Evolutionary conservation across 345 rosid species (phyloP).

Genomic region (Orychophragmus violaceus): DNA sequence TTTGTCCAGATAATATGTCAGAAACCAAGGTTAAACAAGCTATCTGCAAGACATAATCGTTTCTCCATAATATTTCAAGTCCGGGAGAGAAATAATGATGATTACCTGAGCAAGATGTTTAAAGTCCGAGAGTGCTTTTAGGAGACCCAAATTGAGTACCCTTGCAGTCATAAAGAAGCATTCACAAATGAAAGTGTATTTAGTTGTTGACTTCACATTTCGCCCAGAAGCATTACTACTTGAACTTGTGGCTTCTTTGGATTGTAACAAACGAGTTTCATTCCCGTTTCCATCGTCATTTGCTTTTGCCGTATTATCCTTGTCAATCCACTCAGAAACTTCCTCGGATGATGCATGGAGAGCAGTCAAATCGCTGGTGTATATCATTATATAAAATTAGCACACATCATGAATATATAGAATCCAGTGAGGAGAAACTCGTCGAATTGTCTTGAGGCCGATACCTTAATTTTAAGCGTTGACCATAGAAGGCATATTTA

Average conservation of each 20-base stretch:
- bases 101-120: conserved; percentile 95
- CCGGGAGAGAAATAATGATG: not conserved
- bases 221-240: conserved; percentile 36
- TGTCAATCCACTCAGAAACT: conserved; percentile 70
- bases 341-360: conserved; percentile 91
- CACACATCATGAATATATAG: not conserved
- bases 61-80: conserved; percentile 3
- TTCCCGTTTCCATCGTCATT: conserved; percentile 32
- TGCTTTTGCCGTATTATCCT: conserved; percentile 34
- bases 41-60: not conserved
- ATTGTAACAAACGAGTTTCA: conserved; percentile 55
- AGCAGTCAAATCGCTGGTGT: conserved; percentile 73
- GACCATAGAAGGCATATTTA: conserved; percentile 59
- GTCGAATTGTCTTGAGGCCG: not conserved
- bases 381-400: conserved; percentile 12
- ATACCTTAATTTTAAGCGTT: conserved; percentile 82
- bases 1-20: not conserved
- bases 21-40: not conserved
- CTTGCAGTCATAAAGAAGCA: conserved; percentile 99
- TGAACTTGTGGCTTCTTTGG: conserved; percentile 78
- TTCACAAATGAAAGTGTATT: conserved; percentile 80
- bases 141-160: conserved; percentile 89
- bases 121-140: conserved; percentile 95
- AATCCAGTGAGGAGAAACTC: not conserved
- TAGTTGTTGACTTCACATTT: conserved; percentile 35